Evolutionary conservation across 257 asterid species (phyloP).

Genomic region (Fraxinus cuspidata): DNA sequence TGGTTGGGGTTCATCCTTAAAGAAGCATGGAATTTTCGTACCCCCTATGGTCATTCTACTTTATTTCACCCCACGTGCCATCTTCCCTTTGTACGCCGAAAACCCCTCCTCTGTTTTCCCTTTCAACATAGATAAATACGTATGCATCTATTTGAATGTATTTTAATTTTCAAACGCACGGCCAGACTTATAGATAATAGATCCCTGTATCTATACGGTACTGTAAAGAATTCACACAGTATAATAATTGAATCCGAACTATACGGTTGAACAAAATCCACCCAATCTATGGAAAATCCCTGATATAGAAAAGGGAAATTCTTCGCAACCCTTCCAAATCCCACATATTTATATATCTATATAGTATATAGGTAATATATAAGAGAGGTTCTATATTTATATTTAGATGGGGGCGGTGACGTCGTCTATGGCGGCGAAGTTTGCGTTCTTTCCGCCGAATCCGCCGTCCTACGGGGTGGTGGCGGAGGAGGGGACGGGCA

Average conservation of each 20-base stretch:
- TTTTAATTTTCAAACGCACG: constrained; percentile 3
- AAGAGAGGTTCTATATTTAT: background rate
- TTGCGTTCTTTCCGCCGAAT: constrained; percentile 91
- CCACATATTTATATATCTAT: background rate
- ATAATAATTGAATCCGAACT: constrained; percentile 28
- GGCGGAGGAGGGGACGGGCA: constrained; percentile 58
- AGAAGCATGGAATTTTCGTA: constrained; percentile 31
- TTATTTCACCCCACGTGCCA: constrained; percentile 53
- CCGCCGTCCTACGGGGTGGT: constrained; percentile 77
- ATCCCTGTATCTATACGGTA: background rate
- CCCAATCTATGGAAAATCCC: background rate
- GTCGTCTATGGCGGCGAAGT: constrained; percentile 92
- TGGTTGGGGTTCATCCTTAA: no score
- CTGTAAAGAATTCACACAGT: background rate
- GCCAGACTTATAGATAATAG: background rate
- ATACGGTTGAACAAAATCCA: background rate
- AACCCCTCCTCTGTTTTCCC: constrained; percentile 42
- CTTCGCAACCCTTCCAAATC: background rate
- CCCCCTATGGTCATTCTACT: constrained; percentile 21
- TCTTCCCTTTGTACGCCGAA: constrained; percentile 54
- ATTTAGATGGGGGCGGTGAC: constrained; percentile 78
- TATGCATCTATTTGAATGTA: constrained; percentile 22
- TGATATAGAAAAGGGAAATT: background rate
- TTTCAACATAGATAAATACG: constrained; percentile 31
- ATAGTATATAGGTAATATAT: background rate